A percentile compares a stretch with the other conserved stretches of the same genome.
Evolutionary conservation across 2,329 filamentous ascomycete species (phyloP).

Genomic region (Alternaria rosae): DNA sequence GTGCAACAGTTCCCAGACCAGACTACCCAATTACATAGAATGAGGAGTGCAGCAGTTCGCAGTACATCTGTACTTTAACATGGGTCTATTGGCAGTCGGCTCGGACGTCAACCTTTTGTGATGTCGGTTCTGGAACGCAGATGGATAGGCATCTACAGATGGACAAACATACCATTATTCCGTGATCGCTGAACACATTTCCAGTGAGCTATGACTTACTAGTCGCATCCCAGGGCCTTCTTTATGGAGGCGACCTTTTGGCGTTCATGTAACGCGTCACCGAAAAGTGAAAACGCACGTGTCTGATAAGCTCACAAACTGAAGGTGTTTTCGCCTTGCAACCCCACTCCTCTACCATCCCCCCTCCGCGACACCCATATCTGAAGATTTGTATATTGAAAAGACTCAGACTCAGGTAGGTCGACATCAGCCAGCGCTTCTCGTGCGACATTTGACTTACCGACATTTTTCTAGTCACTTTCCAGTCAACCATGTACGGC

Average conservation of each 20-base stretch:
- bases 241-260: not conserved
- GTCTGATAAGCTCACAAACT: not conserved
- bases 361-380: not conserved
- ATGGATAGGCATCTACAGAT: too few species aligned
- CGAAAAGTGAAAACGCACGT: not conserved
- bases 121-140: not conserved
- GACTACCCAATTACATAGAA: not conserved
- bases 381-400: not conserved
- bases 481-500: not conserved
- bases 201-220: too few species aligned
- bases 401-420: not conserved
- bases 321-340: not conserved
- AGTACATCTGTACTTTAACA: not conserved
- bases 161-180: not conserved
- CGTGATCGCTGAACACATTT: not conserved
- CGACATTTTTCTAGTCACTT: too few species aligned
- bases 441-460: not conserved
- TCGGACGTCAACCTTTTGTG: not conserved
- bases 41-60: not conserved
- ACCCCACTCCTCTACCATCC: not conserved
- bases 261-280: not conserved
- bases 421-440: not conserved
- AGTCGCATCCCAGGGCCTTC: not conserved
- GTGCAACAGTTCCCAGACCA: not conserved
- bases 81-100: not conserved